Evolutionary conservation across 805 yeast species (phyloP), one percentile per base, ranked within the genome.

Genomic region (Saccharomyces paradoxus): DNA sequence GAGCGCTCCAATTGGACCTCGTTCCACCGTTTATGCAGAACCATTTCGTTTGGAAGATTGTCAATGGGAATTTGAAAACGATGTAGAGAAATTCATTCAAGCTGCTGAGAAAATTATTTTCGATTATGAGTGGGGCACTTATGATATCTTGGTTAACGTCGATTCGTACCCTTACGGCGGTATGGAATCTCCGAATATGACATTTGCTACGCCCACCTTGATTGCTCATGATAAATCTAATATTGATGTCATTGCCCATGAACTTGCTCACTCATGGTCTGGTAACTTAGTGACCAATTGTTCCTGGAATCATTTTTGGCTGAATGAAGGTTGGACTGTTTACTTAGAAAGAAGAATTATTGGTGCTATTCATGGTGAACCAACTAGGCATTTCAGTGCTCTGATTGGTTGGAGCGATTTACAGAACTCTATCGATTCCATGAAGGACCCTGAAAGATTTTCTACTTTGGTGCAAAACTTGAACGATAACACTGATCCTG

Each of bases 291-390:
- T 90, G 46, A 90, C 96, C 29, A 90, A 89, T 70, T 82, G 86
- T 63, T 86, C 94, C 0, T 90, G 96, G 94, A 91, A 88, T 66
- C 96, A 89, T 72, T 89, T 90, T 70, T 90, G 96, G 94, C 79
- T 90, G 60, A 90, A 90, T 68, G 97, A 90, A 74, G 97, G 97
- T 41, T 90, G 96, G 96, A 89, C 96, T 5, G 96, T 90, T 44
- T 90, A 90, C 68, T 71, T 90, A 41, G 97, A 90, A 71, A 80
- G 97, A 68, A 76, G 96, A 63, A 89, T 90, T 56, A 74, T 82
- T 29, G 96, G 87, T 17, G 79, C 77, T 14, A 68, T 89, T n/a
- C 89, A 88, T 64, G 96, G 94, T 26, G 92, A 87, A 62, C 71
- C 81, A 31, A 76, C 81, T 46, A 81, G 96, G 66, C 92, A 89